Conservation (phyloP, 1,284 basidiomycete species). For the Hypsizygus ulmarius region DNA sequence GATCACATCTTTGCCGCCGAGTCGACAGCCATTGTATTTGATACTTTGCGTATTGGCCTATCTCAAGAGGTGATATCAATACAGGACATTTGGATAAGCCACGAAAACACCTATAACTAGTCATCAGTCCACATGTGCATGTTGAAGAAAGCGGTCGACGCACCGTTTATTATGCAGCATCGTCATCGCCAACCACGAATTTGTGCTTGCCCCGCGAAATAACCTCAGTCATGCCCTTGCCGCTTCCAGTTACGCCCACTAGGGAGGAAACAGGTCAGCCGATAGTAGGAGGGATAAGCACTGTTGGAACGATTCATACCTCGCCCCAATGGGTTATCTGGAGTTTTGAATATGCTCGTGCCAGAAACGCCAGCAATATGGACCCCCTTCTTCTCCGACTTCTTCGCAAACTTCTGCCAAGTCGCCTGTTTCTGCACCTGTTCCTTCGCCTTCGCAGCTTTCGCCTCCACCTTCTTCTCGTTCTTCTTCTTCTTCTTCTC, state of each 20-base stretch:
- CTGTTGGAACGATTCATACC: conserved; percentile 45
- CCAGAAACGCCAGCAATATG: conserved; percentile 85
- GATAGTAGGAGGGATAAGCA: conserved; percentile 15
- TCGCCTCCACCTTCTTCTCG: conserved; percentile 90
- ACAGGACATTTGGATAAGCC: conserved; percentile 5
- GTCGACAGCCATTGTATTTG: conserved; percentile 10
- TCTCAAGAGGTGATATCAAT: conserved; percentile 10
- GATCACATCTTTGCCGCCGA: conserved; percentile 20
- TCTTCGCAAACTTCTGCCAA: conserved; percentile 99
- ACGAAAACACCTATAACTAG: background rate
- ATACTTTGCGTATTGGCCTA: conserved; percentile 5
- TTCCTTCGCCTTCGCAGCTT: conserved; percentile 87
- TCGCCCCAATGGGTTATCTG: conserved; percentile 88
- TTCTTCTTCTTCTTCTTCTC: conserved; percentile 94
- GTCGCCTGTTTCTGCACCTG: conserved; percentile 85
- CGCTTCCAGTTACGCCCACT: conserved; percentile 95
- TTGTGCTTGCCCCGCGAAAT: conserved; percentile 77
- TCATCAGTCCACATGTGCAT: background rate
- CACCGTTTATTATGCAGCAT: conserved; percentile 22
- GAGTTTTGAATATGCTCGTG: conserved; percentile 94
- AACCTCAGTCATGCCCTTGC: conserved; percentile 89
- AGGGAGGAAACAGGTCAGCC: conserved; percentile 23
- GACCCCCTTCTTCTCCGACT: conserved; percentile 93
- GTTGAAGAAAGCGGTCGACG: background rate
- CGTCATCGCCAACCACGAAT: conserved; percentile 56